These are phyloP conservation scores for Clonostachys solani DNA, from an alignment of 2,329 filamentous ascomycete genomes.

Conservation along the genomic window DNA sequence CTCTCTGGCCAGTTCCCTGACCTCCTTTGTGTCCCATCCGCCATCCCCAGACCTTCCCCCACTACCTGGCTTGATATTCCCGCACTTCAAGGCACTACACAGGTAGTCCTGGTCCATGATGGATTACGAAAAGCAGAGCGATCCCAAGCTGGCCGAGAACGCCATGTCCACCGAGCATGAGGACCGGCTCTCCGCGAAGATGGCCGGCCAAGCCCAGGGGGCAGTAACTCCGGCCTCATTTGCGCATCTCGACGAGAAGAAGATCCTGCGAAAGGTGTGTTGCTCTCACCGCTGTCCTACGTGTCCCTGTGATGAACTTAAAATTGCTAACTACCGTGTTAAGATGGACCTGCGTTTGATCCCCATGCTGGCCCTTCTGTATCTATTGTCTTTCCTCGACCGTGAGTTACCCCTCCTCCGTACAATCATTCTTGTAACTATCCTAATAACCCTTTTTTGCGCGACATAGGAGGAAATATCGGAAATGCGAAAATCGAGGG, in stretches of 20 bases:
- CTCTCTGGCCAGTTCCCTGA: too few relatives aligned
- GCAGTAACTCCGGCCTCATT: constrained; percentile 2
- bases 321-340: constrained; percentile 11
- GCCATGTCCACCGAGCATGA: background rate
- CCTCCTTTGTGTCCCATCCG: too few relatives aligned
- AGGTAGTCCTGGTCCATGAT: too few relatives aligned
- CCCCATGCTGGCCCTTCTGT: constrained; percentile 48
- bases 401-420: constrained; percentile 14
- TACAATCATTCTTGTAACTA: constrained; percentile 19
- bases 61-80: too few relatives aligned
- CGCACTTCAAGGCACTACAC: too few relatives aligned
- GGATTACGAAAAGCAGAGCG: too few relatives aligned
- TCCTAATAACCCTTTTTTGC: constrained; percentile 38
- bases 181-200: too few relatives aligned
- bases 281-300: background rate
- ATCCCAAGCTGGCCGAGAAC: background rate
- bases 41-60: too few relatives aligned
- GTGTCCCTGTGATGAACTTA: too few relatives aligned
- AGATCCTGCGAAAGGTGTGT: constrained; percentile 28
- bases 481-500: constrained; percentile 63
- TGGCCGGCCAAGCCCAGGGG: background rate
- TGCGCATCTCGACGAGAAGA: constrained; percentile 43
- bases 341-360: constrained; percentile 40
- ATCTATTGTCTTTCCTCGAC: constrained; percentile 61
- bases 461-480: constrained; percentile 60